phyloP scores from a whole-genome alignment of 441 rosid species.

The Eruca vesicaria region DNA sequence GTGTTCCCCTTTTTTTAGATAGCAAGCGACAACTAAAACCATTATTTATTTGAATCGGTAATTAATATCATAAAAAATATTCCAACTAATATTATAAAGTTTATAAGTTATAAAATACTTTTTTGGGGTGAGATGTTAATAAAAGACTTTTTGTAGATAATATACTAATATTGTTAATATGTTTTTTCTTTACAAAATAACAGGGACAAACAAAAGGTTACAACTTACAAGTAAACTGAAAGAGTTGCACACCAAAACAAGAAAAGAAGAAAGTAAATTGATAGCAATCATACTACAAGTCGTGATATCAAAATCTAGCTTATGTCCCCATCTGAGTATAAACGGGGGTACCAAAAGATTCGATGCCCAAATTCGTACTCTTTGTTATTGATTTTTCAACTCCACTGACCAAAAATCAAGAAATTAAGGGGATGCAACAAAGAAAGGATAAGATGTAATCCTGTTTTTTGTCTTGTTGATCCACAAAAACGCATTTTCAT shows the following conservation, averaged over 20 bases:
- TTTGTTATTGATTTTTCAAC: slow-evolving; percentile 29
- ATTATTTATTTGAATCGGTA: neutral
- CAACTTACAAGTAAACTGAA: neutral
- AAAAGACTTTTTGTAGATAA: too few relatives aligned
- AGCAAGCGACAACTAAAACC: neutral
- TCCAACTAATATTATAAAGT: too few relatives aligned
- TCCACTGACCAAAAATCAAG: slow-evolving; percentile 14
- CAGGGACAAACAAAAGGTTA: neutral
- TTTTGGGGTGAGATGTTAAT: too few relatives aligned
- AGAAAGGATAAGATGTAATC: slow-evolving; percentile 35
- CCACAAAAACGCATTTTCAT: slow-evolving; percentile 17
- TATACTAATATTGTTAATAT: neutral
- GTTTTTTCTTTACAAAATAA: neutral
- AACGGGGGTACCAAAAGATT: slow-evolving; percentile 22
- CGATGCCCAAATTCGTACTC: slow-evolving; percentile 3
- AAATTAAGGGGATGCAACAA: neutral
- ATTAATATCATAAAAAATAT: neutral
- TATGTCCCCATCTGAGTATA: slow-evolving; percentile 2
- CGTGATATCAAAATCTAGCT: neutral
- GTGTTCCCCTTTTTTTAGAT: neutral
- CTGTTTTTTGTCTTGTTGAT: slow-evolving; percentile 22
- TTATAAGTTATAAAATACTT: neutral
- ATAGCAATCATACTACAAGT: slow-evolving; percentile 2
- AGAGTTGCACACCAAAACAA: neutral
- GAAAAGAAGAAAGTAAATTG: neutral